Evolutionary conservation across 2,329 filamentous ascomycete species (phyloP), one percentile per base, ranked within the genome.

Genomic region (Chalara sp.): DNA sequence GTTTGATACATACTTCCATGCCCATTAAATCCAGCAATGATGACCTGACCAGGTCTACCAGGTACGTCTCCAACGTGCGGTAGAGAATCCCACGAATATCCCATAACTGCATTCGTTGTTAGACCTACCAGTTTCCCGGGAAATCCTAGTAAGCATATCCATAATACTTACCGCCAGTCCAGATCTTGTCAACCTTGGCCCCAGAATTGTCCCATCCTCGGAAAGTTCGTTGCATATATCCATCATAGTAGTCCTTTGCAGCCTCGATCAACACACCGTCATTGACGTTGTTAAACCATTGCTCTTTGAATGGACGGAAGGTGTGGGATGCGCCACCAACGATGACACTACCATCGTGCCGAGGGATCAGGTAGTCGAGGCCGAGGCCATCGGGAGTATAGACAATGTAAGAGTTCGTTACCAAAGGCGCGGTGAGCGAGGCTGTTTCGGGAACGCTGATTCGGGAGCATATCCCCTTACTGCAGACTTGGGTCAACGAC

Each of bases 11-110:
- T 21, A 21, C 21, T 79, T 0, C 76, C 76, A 50, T 77, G 74
- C 0, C 76, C 76, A 32, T 69, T 72, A 53, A 77, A 78, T 0
- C 75, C 76, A 0, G 70, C 73, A 28, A 73, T 60, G n/a, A 78
- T 63, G 44, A 68, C 73, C 54, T 73, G 68, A 5, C 65, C 67
- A 2, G 63, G 50, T 44, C 65, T 66, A 0, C 61, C 67, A 0
- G 74, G 74, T 0, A 78, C 63, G 0, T 57, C 54, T 0, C 75
- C 74, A 1, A 79, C 60, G n/a, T 71, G 68, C 0, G 75, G 74
- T 12, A 69, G 54, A 1, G 59, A 63, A 52, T 77, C 74, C 0
- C 64, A 62, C 0, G 67, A 72, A 44, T 70, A 70, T 1, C 70
- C 71, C 68, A 72, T 71, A 7, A 73, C 70, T 69, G 21, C 21